These are phyloP conservation scores for Citrus inodora DNA, from an alignment of 345 rosid species.

Conservation along the genomic window DNA sequence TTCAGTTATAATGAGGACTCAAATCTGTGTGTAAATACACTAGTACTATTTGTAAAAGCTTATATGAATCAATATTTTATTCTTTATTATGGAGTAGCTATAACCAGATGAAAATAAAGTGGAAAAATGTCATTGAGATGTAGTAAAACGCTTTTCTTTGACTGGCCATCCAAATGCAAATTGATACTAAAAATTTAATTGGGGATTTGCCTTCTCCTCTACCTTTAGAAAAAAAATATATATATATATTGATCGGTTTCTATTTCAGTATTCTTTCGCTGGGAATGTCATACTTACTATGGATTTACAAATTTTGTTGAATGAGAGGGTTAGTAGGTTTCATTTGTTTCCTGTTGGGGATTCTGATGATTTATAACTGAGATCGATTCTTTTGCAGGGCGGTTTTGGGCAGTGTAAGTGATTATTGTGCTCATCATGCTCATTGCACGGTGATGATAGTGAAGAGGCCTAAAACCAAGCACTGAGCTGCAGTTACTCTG, in stretches of 20 bases:
- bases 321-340: neutral
- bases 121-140: neutral
- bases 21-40: neutral
- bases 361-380: neutral
- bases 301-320: neutral
- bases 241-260: neutral
- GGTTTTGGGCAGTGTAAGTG: conserved; percentile 88
- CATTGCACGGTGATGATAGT: conserved; percentile 87
- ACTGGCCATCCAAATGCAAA: too few relatives aligned
- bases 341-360: neutral
- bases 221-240: neutral
- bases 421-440: conserved; percentile 95
- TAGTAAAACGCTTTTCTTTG: neutral
- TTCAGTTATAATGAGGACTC: neutral
- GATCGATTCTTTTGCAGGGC: conserved; percentile 50
- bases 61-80: neutral
- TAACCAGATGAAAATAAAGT: neutral
- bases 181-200: neutral
- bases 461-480: conserved; percentile 79
- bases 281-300: neutral
- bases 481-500: neutral
- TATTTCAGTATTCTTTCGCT: neutral
- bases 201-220: neutral
- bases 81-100: neutral
- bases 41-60: neutral